Base-by-base conservation (phyloP, 1,139 yeast genomes). In the Wickerhamomyces sp. region DNA sequence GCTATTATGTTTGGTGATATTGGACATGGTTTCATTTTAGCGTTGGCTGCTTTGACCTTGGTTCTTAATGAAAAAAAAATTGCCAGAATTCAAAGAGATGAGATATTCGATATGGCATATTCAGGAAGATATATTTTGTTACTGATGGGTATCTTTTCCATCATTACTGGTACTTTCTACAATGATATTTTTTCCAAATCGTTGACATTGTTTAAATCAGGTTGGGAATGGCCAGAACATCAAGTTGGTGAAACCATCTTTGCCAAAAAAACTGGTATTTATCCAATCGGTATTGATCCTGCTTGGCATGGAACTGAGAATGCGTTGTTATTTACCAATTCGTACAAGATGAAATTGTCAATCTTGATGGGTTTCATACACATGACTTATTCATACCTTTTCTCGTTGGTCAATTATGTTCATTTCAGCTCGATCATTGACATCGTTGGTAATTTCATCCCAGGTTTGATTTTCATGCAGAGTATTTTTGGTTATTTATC, bases 1-100 rank as follows among this genome's bases (percentile, higher is more conserved):
- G 97, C 99, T 34, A 87, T 94, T 57, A 93, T 93, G 99, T 93
- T 93, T 74, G 99, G 99, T 67, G 99, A 93, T 69, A 68, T 91
- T 51, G 99, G 99, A 5, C 99, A 93, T 65, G 99, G 99, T 15
- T 71, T 89, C 45, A 77, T 94, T 50, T 73, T 94, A 57, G 71
- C 82, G 39, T 65, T 88, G 53, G 91, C 87, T 10, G 95, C 95
- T 9, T 63, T 80, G 33, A 72, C 73, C 39, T 69, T 93, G 57
- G 90, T 93, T 14, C 56, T 76, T 43, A 82, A 84, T 58, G 99
- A 93, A 66, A 66, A 67, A 46, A 68, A 69, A 44, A 75, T 93
- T 50, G 84, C 76, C 18, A 73, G 75, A 44, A 75, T 81, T 76
- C 77, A 82, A 55, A 81, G 90, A 57, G 98, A 89, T 63, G 99